A percentile compares a stretch with the other conserved stretches of the same genome.
These are phyloP conservation scores for Aspergillus eucalypticola DNA, from an alignment of 2,329 filamentous ascomycete genomes.

Conservation along the genomic window DNA sequence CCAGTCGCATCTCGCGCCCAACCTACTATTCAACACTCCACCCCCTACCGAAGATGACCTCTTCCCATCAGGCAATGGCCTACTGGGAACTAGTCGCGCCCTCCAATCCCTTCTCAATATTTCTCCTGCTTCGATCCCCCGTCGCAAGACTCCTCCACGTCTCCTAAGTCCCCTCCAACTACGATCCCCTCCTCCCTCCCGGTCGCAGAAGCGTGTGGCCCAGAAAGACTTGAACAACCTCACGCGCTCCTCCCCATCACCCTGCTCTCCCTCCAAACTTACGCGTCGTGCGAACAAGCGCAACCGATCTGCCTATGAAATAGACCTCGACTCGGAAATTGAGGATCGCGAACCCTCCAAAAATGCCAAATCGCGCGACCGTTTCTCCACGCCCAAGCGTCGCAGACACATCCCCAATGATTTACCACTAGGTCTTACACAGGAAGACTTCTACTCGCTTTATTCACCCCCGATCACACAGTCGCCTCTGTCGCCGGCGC, in stretches of 20 bases:
- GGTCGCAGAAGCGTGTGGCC: conserved; percentile 27
- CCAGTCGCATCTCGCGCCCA: conserved; percentile 37
- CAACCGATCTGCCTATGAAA: conserved; percentile 34
- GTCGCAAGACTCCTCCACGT: conserved; percentile 36
- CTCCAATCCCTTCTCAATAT: conserved; percentile 44
- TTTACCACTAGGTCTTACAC: conserved; percentile 47
- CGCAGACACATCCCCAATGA: conserved; percentile 43
- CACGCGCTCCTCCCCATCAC: conserved; percentile 21
- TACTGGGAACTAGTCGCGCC: conserved; percentile 45
- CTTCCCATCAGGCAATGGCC: conserved; percentile 36
- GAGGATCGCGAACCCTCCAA: conserved; percentile 22
- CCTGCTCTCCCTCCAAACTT: conserved; percentile 28
- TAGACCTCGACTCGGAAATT: neutral
- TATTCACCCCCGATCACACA: conserved; percentile 36
- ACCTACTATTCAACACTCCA: conserved; percentile 41
- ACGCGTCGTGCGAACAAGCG: conserved; percentile 43
- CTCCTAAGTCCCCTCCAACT: conserved; percentile 44
- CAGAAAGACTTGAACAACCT: conserved; percentile 18
- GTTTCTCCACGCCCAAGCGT: conserved; percentile 49
- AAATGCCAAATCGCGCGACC: conserved; percentile 21
- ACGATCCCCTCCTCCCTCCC: conserved; percentile 29
- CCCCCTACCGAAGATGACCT: conserved; percentile 39
- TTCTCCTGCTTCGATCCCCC: conserved; percentile 41
- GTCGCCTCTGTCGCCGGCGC: conserved; percentile 31
- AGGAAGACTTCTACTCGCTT: conserved; percentile 47